Conservation (phyloP, 1,284 basidiomycete species). For the Marasmius tenuissimus region DNA sequence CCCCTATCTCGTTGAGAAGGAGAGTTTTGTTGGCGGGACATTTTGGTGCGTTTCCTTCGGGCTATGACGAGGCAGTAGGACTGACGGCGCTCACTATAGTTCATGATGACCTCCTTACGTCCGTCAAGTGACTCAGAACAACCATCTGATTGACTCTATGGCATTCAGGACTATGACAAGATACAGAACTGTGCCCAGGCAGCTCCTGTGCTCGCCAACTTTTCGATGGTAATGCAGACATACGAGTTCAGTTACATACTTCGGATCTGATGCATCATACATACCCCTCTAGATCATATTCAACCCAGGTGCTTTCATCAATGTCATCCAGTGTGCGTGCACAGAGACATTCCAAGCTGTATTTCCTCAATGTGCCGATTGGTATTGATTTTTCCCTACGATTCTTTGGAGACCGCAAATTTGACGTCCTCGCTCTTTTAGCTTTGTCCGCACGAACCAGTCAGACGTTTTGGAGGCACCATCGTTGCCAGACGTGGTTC, state of each 20-base stretch:
- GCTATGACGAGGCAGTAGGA: background rate
- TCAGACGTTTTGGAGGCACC: conserved; percentile 46
- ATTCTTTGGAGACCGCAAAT: background rate
- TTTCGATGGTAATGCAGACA: conserved; percentile 42
- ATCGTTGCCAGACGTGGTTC: conserved; percentile 46
- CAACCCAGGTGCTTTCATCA: conserved; percentile 61
- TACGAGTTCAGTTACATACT: background rate
- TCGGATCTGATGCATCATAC: background rate
- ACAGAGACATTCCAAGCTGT: conserved; percentile 63
- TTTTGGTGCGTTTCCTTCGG: background rate
- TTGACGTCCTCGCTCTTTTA: conserved; percentile 21
- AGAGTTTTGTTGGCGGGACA: too few species aligned
- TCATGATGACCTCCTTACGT: background rate
- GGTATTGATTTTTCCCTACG: conserved; percentile 40
- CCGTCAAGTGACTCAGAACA: background rate
- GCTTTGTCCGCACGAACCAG: conserved; percentile 62
- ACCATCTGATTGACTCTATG: background rate
- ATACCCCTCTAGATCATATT: conserved; percentile 50
- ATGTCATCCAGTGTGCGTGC: conserved; percentile 68
- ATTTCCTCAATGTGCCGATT: conserved; percentile 72
- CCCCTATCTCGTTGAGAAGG: too few species aligned
- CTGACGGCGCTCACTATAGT: background rate
- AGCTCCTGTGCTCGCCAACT: conserved; percentile 58
- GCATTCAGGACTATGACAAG: conserved; percentile 42
- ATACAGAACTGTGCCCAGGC: conserved; percentile 60